Conservation (phyloP, 2,329 filamentous ascomycete species). For the Nemania diffusa region DNA sequence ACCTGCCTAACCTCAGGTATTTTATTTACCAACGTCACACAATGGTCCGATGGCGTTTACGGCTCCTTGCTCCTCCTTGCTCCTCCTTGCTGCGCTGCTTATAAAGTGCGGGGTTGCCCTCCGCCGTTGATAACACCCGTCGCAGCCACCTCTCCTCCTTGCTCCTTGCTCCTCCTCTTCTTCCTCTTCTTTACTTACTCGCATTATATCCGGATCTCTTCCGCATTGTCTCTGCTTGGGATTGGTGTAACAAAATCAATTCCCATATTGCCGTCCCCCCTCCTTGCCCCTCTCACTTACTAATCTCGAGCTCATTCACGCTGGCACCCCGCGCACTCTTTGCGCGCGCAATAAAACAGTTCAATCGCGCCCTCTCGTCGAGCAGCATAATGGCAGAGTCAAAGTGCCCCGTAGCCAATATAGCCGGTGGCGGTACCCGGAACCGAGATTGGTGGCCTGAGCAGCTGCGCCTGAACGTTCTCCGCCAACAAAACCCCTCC, state of each 20-base stretch:
- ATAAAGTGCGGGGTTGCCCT: constrained; percentile 40
- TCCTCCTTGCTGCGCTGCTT: constrained; percentile 6
- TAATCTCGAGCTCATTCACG: background rate
- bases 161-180: background rate
- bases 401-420: constrained; percentile 48
- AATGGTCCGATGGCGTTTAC: constrained; percentile 25
- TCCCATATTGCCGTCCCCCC: background rate
- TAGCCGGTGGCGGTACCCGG: constrained; percentile 71
- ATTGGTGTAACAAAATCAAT: background rate
- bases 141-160: background rate
- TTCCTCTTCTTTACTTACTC: background rate
- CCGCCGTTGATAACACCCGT: constrained; percentile 12
- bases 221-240: background rate
- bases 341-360: constrained; percentile 2
- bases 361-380: constrained; percentile 2
- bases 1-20: too few species aligned
- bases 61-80: constrained; percentile 1
- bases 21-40: constrained; percentile 28
- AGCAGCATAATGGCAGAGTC: constrained; percentile 34
- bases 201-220: background rate
- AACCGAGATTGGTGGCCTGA: constrained; percentile 82
- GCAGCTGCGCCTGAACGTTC: constrained; percentile 73
- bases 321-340: background rate
- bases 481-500: constrained; percentile 74
- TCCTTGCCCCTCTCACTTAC: background rate